Base-by-base conservation (phyloP, 1,139 yeast genomes). In the Entelexis paramagnoliae region DNA sequence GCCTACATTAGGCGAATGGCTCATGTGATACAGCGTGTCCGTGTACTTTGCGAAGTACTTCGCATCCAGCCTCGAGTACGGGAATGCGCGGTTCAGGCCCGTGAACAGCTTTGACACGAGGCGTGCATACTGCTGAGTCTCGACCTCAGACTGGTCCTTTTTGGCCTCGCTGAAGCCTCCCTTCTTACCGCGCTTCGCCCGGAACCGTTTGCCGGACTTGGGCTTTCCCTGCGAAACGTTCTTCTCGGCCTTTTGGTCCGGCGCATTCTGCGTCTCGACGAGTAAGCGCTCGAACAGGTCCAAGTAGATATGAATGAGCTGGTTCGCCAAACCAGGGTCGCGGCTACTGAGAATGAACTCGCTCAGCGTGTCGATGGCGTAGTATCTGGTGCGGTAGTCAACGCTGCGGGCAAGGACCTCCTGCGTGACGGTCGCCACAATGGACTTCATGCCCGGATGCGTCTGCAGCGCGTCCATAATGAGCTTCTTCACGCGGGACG, bases 71-170 rank as follows among this genome's bases (percentile, higher is more conserved):
- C 79, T 76, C 1, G 96, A 81, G 65, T 86, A 91, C 53, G 98
- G 97, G 74, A 86, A 89, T 0, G 98, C 93, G 70, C 99, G 83
- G 67, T 93, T 93, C 56, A 91, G 78, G 59, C 99, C 99, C 2
- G 98, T 88, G 58, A 91, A 77, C 55, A 93, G 77, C 20, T 96
- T 96, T 34, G 96, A 82, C 61, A 89, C 87, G 61, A 91, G 71
- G 63, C 86, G 85, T 42, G 94, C 77, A 62, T 81, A 84, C 63
- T 82, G 85, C 63, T 91, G 97, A 65, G 87, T 95, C 45, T 81
- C 68, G 5, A 84, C 72, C 60, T 85, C 95, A 49, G 72, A 74
- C 55, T 80, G 82, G 16, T 87, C 74, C 66, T 85, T 85, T 46
- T 73, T 79, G 50, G 72, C 77, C 45, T 71, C 73, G 65, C 83